Conservation (phyloP, 2,329 filamentous ascomycete genomes). For the Emergomyces pasteurianus region DNA sequence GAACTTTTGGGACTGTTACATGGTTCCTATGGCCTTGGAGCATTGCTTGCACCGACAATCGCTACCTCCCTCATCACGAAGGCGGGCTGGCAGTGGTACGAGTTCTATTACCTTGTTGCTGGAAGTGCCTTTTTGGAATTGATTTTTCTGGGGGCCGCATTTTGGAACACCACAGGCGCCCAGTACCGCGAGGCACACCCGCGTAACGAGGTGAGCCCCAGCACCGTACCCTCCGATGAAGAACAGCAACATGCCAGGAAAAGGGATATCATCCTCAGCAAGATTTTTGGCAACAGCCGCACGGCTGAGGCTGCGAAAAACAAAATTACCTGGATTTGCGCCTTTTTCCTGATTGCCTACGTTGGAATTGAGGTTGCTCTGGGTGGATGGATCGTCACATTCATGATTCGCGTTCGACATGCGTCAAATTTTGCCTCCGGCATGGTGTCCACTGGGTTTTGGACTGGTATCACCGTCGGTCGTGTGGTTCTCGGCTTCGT, state of each 20-base stretch:
- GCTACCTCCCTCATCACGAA: constrained; percentile 61
- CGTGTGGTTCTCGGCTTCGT: constrained; percentile 63
- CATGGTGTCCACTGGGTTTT: constrained; percentile 68
- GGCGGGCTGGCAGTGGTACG: constrained; percentile 51
- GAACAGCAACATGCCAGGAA: not conserved
- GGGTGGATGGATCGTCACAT: constrained; percentile 72
- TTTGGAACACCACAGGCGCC: constrained; percentile 49
- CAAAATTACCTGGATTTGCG: constrained; percentile 54
- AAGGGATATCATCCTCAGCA: not conserved
- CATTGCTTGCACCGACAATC: constrained; percentile 55
- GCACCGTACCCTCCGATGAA: not conserved
- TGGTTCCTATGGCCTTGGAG: constrained; percentile 57
- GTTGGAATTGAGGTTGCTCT: constrained; percentile 61
- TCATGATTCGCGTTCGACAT: constrained; percentile 69
- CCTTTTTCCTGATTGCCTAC: constrained; percentile 65
- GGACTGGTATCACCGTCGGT: constrained; percentile 69
- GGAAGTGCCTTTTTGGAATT: constrained; percentile 45
- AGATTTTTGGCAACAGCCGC: constrained; percentile 10
- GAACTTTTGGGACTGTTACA: constrained; percentile 60
- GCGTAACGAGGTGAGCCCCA: constrained; percentile 19
- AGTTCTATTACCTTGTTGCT: constrained; percentile 63
- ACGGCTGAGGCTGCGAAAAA: constrained; percentile 20
- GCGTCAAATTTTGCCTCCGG: constrained; percentile 60
- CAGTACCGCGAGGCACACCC: constrained; percentile 34
- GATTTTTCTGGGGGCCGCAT: constrained; percentile 39